A percentile compares a stretch with the other conserved stretches of the same genome.
These are phyloP conservation scores for Rosa hybrid DNA, from an alignment of 331 rosid genomes.

Conservation along the genomic window DNA sequence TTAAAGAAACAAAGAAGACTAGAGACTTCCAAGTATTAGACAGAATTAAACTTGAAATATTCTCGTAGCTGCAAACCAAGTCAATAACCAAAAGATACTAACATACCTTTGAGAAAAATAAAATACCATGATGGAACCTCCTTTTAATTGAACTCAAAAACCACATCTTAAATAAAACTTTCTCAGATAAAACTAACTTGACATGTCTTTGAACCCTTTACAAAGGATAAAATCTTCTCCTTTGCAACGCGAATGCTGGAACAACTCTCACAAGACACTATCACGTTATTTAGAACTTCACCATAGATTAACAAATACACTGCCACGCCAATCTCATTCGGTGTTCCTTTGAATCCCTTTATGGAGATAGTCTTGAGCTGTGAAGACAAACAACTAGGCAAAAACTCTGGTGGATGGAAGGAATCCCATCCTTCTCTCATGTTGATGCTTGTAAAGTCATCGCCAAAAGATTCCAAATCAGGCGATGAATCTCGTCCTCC, in stretches of 20 bases:
- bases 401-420: background rate
- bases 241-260: background rate
- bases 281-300: background rate
- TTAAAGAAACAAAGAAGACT: too few relatives aligned
- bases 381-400: background rate
- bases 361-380: background rate
- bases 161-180: background rate
- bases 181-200: background rate
- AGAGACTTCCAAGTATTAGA: too few relatives aligned
- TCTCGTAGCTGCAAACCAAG: too few relatives aligned
- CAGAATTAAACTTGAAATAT: too few relatives aligned
- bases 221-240: background rate
- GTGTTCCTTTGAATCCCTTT: background rate
- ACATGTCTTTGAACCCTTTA: background rate
- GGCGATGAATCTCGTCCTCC: too few relatives aligned
- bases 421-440: background rate
- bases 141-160: background rate
- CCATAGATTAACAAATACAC: background rate
- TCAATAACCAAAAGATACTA: too few relatives aligned
- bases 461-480: too few relatives aligned
- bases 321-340: background rate
- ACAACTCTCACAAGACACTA: background rate
- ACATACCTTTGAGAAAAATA: background rate
- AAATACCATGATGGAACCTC: background rate
- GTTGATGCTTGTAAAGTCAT: too few relatives aligned